Base-by-base conservation (phyloP, 768 basidiomycete genomes). In the Leccinum barrowsii region DNA sequence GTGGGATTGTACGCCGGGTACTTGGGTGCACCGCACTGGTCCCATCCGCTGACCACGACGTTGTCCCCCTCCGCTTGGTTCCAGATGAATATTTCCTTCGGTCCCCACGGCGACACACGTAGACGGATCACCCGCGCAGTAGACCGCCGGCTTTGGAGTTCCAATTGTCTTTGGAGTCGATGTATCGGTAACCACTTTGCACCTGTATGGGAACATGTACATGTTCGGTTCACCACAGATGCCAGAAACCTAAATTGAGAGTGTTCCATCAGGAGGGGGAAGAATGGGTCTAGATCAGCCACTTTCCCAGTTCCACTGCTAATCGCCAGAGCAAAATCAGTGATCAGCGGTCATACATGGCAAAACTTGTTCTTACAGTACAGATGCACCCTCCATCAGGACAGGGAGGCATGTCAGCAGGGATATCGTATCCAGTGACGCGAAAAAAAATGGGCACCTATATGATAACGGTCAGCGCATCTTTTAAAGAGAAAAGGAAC, bases 361-460 rank as follows among this genome's bases (percentile, higher is more conserved):
- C 5, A 26, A 50, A 48, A 17, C 5, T 7, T 7, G 48, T 10
- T 21, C 65, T 55, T 55, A 66, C 65, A 5, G 3, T 0, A 3
- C 52, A 47, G 5, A 24, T 8, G 7, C 65, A 66, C 11, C 55
- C 59, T 0, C 0, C 26, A 0, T 11, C 4, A 11, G 58, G 61
- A 50, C 65, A 66, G 3, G 15, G 0, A 11, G 62, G 62, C 55
- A 66, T 3, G 1, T 48, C 50, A 6, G 13, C 0, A 13, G 65
- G 65, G 21, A 67, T n/a, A 0, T 52, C 3, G 22, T 60, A 67
- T 3, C 7, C 15, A 19, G 11, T 2, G 0, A 7, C 0, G 15
- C 56, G 65, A 13, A 42, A 19, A n/a, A 21, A 66, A 22, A 22
- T 12, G 65, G 65, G 4, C 59, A 54, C 1, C 65, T 66, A 28